Evolutionary conservation across 2,329 filamentous ascomycete genomes (phyloP), one percentile per base, ranked within the genome.

Genomic region (Cladophialophora yegresii): DNA sequence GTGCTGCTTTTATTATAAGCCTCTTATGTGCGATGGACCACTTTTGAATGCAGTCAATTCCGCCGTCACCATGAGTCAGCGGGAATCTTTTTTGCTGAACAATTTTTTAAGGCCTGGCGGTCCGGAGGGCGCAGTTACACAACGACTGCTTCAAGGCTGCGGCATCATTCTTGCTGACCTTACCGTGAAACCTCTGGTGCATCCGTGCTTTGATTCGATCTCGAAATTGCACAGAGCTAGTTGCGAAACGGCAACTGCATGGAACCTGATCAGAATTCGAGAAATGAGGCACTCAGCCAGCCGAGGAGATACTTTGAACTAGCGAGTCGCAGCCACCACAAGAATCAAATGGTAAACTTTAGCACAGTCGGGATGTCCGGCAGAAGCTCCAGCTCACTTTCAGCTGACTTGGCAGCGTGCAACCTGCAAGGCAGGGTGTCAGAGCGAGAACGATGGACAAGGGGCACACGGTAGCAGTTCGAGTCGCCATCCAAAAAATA

Each of bases 221-320:
- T 50, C 12, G 4, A 58, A 58, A 50, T 33, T 33, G 30, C 22
- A 8, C 57, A 40, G n/a, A 12, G 58, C 58, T 61, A 61, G 58
- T 33, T n/a, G 47, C 50, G 49, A 54, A 61, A 61, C 49, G 50
- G 58, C 22, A 61, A n/a, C 33, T 54, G 40, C 58, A 61, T 61
- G 33, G 58, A 61, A 61, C 23, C 49, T 30, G 13, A 10, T 20
- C 50, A 20, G 54, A 28, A 54, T 54, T 61, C 58, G 58, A 61
- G 36, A 54, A 61, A 53, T 30, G 58, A 61, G 28, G 26, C 26
- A 22, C n/a, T 10, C 57, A 26, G 45, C 40, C 28, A 55, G 36
- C 36, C 53, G 51, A 54, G 13, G 43, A 61, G 26, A 28, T 28
- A 30, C 45, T n/a, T 33, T 13, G 20, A 13, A 45, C 58, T 54